A percentile compares a stretch with the other conserved stretches of the same genome.
These are phyloP conservation scores for Zymoseptoria passerinii DNA, from an alignment of 2,329 filamentous ascomycete genomes.

Conservation along the genomic window DNA sequence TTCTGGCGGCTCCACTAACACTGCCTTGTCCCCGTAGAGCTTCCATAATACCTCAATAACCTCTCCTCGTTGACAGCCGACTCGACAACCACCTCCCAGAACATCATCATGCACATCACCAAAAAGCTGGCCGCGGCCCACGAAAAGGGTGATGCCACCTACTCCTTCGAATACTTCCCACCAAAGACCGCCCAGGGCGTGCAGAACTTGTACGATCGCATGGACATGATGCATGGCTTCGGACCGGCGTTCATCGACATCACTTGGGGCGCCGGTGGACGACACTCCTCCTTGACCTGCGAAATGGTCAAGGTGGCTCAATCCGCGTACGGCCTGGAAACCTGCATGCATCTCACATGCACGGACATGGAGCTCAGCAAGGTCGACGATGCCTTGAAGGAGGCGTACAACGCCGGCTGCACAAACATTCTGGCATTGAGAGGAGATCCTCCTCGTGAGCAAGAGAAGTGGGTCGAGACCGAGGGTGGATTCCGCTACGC, in stretches of 20 bases:
- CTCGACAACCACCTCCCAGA: not conserved
- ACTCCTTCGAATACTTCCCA: constrained; percentile 99
- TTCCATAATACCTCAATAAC: constrained; percentile 1
- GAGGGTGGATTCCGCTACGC: constrained; percentile 81
- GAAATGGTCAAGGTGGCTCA: constrained; percentile 98
- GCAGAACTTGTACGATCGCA: constrained; percentile 97
- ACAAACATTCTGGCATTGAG: constrained; percentile 93
- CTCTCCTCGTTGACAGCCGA: not conserved
- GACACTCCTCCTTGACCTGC: constrained; percentile 82
- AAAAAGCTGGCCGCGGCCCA: constrained; percentile 81
- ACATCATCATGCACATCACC: constrained; percentile 73
- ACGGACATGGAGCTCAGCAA: constrained; percentile 94
- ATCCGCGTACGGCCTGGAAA: constrained; percentile 90
- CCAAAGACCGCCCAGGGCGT: constrained; percentile 96
- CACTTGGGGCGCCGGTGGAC: constrained; percentile 94
- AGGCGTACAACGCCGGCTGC: constrained; percentile 89
- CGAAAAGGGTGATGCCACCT: constrained; percentile 70
- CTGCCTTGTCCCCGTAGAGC: not conserved
- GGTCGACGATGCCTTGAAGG: constrained; percentile 78
- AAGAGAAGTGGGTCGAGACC: constrained; percentile 85
- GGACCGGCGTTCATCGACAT: constrained; percentile 96
- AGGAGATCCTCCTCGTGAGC: constrained; percentile 86
- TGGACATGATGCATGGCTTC: constrained; percentile 96
- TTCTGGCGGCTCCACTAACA: constrained; percentile 1
- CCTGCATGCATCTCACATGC: constrained; percentile 97